Evolutionary conservation across 192 early-diverging fungal species (phyloP).

Genomic region (Entomortierella beljakovae): DNA sequence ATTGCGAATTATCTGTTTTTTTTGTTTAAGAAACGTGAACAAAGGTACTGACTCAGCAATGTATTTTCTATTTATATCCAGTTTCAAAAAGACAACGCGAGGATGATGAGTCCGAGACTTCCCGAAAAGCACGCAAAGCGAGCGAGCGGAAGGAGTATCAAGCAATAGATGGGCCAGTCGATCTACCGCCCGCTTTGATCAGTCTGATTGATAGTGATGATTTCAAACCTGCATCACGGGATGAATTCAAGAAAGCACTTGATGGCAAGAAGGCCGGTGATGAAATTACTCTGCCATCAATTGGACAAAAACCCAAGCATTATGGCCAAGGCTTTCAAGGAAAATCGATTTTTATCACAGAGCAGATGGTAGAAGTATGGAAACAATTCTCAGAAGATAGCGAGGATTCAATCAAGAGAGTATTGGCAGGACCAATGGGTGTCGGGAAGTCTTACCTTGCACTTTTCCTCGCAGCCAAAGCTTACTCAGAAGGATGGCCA

Average conservation of each 20-base stretch:
- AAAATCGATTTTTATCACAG: slow-evolving; percentile 26
- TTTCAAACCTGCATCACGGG: slow-evolving; percentile 16
- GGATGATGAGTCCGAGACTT: too few species aligned
- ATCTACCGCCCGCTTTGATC: slow-evolving; percentile 4
- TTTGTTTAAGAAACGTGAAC: too few species aligned
- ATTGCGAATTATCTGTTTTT: too few species aligned
- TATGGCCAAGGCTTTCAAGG: slow-evolving; percentile 21
- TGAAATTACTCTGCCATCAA: slow-evolving; percentile 26
- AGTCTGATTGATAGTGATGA: slow-evolving; percentile 7
- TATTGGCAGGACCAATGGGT: slow-evolving; percentile 40
- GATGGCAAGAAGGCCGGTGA: slow-evolving; percentile 16
- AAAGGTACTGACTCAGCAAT: too few species aligned
- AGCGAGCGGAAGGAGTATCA: too few species aligned
- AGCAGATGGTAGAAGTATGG: slow-evolving; percentile 41
- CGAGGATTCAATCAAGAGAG: slow-evolving; percentile 21
- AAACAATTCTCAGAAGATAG: slow-evolving; percentile 10
- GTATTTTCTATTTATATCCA: too few species aligned
- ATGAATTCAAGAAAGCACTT: slow-evolving; percentile 15
- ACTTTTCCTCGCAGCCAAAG: slow-evolving; percentile 32
- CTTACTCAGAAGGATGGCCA: slow-evolving; percentile 36
- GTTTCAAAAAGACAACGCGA: too few species aligned
- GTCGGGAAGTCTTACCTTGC: slow-evolving; percentile 42
- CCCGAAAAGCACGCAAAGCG: too few species aligned
- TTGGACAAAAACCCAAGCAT: slow-evolving; percentile 29
- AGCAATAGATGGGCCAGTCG: too few species aligned